Conservation (phyloP, 2,329 filamentous ascomycete species). For the Xylariaceae sp. region DNA sequence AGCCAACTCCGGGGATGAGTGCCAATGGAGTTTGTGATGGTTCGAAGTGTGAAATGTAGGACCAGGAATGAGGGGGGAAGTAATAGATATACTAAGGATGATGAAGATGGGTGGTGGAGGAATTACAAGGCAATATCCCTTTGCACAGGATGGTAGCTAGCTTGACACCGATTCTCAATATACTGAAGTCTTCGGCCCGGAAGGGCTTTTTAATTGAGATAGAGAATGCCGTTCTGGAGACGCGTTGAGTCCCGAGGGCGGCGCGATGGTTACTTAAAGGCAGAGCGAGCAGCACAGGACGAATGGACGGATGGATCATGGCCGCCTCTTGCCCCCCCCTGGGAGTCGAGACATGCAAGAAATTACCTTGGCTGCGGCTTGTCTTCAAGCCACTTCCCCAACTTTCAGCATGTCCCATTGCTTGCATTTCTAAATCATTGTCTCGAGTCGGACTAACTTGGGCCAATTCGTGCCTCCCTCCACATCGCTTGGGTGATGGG, state of each 20-base stretch:
- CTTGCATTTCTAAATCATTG: conserved; percentile 21
- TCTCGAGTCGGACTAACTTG: conserved; percentile 12
- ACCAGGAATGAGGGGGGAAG: conserved; percentile 29
- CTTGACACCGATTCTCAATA: conserved; percentile 29
- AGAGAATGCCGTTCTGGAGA: conserved; percentile 27
- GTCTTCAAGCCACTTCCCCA: conserved; percentile 28
- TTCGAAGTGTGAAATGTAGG: background rate
- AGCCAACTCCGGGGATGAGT: background rate
- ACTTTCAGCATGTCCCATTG: conserved; percentile 23
- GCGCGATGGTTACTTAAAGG: conserved; percentile 4
- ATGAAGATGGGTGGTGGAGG: conserved; percentile 17
- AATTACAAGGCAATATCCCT: conserved; percentile 15
- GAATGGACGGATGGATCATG: background rate
- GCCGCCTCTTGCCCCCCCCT: background rate
- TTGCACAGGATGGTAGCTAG: conserved; percentile 17
- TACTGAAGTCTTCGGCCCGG: conserved; percentile 26
- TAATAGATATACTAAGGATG: conserved; percentile 27
- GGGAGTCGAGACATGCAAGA: background rate
- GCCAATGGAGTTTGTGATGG: no score
- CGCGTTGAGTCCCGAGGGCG: conserved; percentile 16
- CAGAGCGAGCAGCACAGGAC: background rate
- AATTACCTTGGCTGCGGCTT: conserved; percentile 14
- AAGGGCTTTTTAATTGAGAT: conserved; percentile 23
- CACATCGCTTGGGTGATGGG: conserved; percentile 17
- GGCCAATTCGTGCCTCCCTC: conserved; percentile 17